Conservation (phyloP, 176 grass and related monocot species). For the Oryza glaberrima region DNA sequence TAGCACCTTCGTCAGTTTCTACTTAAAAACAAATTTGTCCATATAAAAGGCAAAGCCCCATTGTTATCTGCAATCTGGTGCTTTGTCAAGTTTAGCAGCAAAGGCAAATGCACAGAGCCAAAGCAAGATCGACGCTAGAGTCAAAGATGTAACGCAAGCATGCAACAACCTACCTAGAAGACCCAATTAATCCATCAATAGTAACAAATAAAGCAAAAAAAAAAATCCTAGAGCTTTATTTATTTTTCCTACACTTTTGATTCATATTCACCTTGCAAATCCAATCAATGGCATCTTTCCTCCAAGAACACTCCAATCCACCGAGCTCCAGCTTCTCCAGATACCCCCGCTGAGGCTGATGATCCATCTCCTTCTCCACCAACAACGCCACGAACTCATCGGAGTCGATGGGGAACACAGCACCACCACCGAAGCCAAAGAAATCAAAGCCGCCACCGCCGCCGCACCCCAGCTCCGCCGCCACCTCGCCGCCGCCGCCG, state of each 20-base stretch:
- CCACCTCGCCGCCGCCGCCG: slow-evolving; percentile 27
- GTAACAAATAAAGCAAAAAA: slow-evolving; percentile 12
- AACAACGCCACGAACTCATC: slow-evolving; percentile 51
- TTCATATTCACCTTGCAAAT: slow-evolving; percentile 70
- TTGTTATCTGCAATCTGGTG: slow-evolving; percentile 34
- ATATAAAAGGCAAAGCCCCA: slow-evolving; percentile 30
- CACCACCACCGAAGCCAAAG: slow-evolving; percentile 5
- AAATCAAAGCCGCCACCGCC: background rate
- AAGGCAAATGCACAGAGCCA: slow-evolving; percentile 29
- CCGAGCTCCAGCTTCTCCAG: slow-evolving; percentile 53
- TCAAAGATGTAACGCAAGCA: slow-evolving; percentile 48
- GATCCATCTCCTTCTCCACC: slow-evolving; percentile 67
- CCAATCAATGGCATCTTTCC: slow-evolving; percentile 86
- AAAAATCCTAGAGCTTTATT: slow-evolving; percentile 15
- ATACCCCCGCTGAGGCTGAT: slow-evolving; percentile 57
- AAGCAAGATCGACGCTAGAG: slow-evolving; percentile 18
- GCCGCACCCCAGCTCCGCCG: slow-evolving; percentile 28
- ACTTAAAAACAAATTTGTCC: slow-evolving; percentile 39
- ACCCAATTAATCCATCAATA: slow-evolving; percentile 19
- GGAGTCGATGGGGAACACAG: slow-evolving; percentile 54
- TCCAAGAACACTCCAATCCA: slow-evolving; percentile 59
- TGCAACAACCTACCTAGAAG: slow-evolving; percentile 35
- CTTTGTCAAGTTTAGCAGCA: slow-evolving; percentile 30
- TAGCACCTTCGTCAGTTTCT: slow-evolving; percentile 33
- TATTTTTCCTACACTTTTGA: background rate